Conservation (phyloP, 306 rosid species). For the Malus sylvestris region DNA sequence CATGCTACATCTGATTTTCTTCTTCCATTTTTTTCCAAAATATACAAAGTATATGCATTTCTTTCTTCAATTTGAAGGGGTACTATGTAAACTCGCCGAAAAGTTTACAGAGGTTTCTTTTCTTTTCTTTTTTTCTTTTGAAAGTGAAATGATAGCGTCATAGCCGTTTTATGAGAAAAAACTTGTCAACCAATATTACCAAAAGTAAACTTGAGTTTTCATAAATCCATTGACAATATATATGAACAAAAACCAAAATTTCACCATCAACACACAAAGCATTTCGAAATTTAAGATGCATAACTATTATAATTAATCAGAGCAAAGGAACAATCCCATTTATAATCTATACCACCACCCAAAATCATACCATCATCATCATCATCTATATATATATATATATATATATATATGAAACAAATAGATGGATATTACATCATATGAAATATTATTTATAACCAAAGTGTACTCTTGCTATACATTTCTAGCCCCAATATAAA, state of each 20-base stretch:
- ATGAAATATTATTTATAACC: constrained; percentile 19
- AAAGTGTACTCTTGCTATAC: constrained; percentile 62
- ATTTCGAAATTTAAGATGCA: not conserved
- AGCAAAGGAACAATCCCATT: not conserved
- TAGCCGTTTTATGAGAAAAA: too few relatives aligned
- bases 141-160: too few relatives aligned
- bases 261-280: not conserved
- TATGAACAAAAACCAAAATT: not conserved
- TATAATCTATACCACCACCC: constrained; percentile 1
- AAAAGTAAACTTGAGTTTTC: too few relatives aligned
- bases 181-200: not conserved
- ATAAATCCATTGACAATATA: not conserved
- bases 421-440: constrained; percentile 37
- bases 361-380: constrained; percentile 23
- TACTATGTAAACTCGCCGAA: not conserved
- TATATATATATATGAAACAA: constrained; percentile 25
- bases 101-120: not conserved
- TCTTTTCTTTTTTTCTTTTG: too few relatives aligned
- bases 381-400: not conserved
- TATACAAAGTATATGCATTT: not conserved
- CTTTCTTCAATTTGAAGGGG: not conserved
- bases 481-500: constrained; percentile 40
- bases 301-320: not conserved
- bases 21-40: not conserved
- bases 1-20: not conserved